phyloP scores from a whole-genome alignment of 2,329 filamentous ascomycete species.

The Chaetothyriales sp. region DNA sequence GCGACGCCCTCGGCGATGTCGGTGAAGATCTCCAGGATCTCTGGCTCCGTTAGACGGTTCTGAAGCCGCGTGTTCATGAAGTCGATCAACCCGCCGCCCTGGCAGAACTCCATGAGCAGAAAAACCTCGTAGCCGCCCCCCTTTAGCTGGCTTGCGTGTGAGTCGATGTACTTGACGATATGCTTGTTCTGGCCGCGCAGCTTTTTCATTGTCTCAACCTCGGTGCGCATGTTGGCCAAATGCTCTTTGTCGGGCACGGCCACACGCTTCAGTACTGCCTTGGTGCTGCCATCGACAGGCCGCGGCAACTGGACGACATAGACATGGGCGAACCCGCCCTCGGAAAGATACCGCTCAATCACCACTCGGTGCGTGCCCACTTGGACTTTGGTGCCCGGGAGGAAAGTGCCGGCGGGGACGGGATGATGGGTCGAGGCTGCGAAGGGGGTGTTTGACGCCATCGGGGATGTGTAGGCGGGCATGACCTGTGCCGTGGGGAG shows the following conservation, averaged over 20 bases:
- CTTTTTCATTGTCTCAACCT: constrained; percentile 99
- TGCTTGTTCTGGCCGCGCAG: constrained; percentile 77
- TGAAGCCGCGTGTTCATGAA: constrained; percentile 99
- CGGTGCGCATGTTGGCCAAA: constrained; percentile 87
- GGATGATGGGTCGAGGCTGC: constrained; percentile 8
- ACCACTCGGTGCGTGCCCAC: constrained; percentile 83
- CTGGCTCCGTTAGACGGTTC: constrained; percentile 89
- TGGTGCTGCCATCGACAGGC: constrained; percentile 60
- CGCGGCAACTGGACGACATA: constrained; percentile 82
- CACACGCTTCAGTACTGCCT: constrained; percentile 82
- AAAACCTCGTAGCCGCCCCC: constrained; percentile 96
- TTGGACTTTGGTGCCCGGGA: constrained; percentile 89
- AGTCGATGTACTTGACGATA: constrained; percentile 97
- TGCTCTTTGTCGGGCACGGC: constrained; percentile 93
- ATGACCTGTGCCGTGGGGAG: constrained; percentile 3
- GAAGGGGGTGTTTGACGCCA: constrained; percentile 11
- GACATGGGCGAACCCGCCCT: constrained; percentile 95
- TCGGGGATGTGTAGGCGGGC: constrained; percentile 16
- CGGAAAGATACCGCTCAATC: constrained; percentile 93
- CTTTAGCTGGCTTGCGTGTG: constrained; percentile 84
- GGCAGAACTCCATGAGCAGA: constrained; percentile 93
- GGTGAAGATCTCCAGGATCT: constrained; percentile 92
- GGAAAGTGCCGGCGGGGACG: constrained; percentile 66
- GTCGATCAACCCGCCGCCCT: constrained; percentile 88
- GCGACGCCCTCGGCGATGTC: constrained; percentile 93